phyloP scores from a whole-genome alignment of 1,139 yeast genomes.

The Saccharomyces hybrid region DNA sequence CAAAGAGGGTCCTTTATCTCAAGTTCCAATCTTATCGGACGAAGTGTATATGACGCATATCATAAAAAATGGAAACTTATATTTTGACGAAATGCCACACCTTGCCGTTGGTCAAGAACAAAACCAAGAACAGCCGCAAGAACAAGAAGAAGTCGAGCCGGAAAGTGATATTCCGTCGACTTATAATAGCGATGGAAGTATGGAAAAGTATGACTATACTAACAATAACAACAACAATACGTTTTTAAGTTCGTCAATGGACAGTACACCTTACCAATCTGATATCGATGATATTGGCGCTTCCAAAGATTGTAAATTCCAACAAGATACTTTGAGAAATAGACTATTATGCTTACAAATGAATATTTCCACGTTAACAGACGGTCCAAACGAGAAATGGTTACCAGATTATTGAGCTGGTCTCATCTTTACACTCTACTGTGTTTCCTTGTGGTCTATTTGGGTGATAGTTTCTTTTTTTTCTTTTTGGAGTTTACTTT shows the following conservation, averaged over 20 bases:
- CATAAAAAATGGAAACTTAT: slow-evolving; percentile 13
- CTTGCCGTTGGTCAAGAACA: background rate
- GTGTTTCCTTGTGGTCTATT: background rate
- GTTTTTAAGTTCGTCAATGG: background rate
- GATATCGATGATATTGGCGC: background rate
- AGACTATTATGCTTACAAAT: background rate
- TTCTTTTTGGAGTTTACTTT: background rate
- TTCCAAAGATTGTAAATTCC: background rate
- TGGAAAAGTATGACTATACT: background rate
- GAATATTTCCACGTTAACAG: background rate
- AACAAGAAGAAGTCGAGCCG: slow-evolving; percentile 3
- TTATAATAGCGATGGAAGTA: background rate
- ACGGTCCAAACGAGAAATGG: background rate
- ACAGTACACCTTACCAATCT: slow-evolving; percentile 3
- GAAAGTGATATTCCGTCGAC: slow-evolving; percentile 3
- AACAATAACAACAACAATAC: background rate
- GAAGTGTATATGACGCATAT: slow-evolving; percentile 14
- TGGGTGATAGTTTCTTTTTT: background rate
- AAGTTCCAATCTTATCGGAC: slow-evolving; percentile 13
- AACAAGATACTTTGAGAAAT: background rate
- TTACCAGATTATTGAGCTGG: background rate
- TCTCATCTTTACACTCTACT: background rate
- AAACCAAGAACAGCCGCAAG: slow-evolving; percentile 8
- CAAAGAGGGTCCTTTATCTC: slow-evolving; percentile 34
- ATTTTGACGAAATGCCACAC: background rate